Evolutionary conservation across 139 green algal species (phyloP).

Genomic region (Monoraphidium neglectum): DNA sequence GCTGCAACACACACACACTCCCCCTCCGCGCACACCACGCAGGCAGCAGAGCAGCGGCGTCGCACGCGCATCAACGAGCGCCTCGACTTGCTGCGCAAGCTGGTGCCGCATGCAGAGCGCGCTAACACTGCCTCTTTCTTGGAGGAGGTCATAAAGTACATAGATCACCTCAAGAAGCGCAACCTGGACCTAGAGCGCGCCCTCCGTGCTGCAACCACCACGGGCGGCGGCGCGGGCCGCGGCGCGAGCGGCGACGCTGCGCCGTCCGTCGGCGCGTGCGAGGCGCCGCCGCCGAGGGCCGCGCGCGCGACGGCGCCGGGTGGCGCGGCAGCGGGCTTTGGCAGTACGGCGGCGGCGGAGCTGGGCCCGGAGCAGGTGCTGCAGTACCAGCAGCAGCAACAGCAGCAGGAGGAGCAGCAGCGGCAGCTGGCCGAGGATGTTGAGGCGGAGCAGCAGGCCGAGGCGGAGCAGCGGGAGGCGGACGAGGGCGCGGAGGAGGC

Average conservation of each 20-base stretch:
- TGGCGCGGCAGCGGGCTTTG: no score
- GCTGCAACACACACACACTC: not conserved
- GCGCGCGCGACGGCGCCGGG: no score
- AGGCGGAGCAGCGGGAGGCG: not conserved
- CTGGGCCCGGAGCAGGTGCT: no score
- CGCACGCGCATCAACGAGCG: constrained; percentile 57
- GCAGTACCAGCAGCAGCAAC: no score
- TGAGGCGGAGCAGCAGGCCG: not conserved
- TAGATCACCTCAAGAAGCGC: constrained; percentile 40
- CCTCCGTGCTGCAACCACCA: no score
- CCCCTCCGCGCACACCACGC: not conserved
- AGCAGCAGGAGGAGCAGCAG: no score
- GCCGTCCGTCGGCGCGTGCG: no score
- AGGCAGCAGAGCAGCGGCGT: constrained; percentile 52
- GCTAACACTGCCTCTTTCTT: constrained; percentile 74
- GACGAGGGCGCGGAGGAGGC: not conserved
- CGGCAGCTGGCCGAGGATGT: not conserved
- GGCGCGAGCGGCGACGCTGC: no score
- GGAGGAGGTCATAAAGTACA: constrained; percentile 63
- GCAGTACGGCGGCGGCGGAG: no score
- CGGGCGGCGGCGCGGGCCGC: no score
- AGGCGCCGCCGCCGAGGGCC: no score
- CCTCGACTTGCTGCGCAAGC: constrained; percentile 47
- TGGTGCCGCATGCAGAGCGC: constrained; percentile 66
- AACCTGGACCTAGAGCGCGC: constrained; percentile 22